These are phyloP conservation scores for Moricandia arvensis DNA, from an alignment of 345 rosid genomes.

Conservation along the genomic window DNA sequence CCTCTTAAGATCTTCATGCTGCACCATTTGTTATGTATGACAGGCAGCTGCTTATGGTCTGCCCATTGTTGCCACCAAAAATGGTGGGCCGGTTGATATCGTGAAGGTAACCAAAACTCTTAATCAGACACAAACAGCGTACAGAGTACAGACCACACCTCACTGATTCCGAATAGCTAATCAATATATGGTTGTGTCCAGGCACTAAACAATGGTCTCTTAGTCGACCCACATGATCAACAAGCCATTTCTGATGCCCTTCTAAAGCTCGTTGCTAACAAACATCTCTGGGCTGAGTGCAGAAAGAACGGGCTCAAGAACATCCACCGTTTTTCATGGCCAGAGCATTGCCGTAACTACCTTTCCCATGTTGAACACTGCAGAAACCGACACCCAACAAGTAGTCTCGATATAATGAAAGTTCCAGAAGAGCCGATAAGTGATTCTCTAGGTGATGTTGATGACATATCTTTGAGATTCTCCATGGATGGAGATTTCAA, in stretches of 20 bases:
- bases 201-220: conserved; percentile 92
- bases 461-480: conserved; percentile 78
- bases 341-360: conserved; percentile 90
- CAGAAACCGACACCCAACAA: conserved; percentile 77
- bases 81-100: conserved; percentile 98
- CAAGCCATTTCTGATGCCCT: conserved; percentile 85
- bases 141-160: not conserved
- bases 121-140: not conserved
- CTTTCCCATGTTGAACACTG: conserved; percentile 81
- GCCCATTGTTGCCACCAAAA: conserved; percentile 96
- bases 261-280: conserved; percentile 89
- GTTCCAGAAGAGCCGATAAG: conserved; percentile 81
- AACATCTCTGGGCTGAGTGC: conserved; percentile 85
- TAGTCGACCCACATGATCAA: conserved; percentile 93
- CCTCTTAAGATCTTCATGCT: conserved; percentile 23
- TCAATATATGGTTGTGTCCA: conserved; percentile 26
- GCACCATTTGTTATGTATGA: conserved; percentile 13
- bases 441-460: conserved; percentile 77
- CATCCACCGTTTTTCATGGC: conserved; percentile 95
- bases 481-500: conserved; percentile 76
- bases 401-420: conserved; percentile 59
- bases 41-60: conserved; percentile 99
- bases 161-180: not conserved
- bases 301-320: conserved; percentile 91
- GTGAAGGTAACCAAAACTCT: conserved; percentile 21